These are phyloP conservation scores for Typha latifolia DNA, from an alignment of 176 grass and related monocot genomes.

Conservation along the genomic window DNA sequence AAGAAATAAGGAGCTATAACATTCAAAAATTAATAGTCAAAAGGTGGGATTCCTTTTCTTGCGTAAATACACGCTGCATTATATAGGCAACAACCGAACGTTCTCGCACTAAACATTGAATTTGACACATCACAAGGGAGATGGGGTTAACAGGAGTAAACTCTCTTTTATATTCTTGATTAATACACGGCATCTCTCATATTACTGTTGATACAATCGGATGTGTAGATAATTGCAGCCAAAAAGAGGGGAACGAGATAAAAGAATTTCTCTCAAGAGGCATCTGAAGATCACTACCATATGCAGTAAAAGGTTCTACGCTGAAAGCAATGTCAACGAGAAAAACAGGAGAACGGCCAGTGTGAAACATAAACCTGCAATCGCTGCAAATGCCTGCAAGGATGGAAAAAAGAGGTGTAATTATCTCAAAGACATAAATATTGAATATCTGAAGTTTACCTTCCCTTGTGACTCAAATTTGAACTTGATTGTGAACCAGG, in stretches of 20 bases:
- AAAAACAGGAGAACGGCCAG: constrained; percentile 62
- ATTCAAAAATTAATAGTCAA: too few species aligned
- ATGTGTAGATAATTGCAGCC: background rate
- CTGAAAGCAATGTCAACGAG: constrained; percentile 68
- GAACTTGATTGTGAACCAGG: constrained; percentile 88
- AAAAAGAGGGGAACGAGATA: background rate
- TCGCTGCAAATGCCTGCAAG: constrained; percentile 65
- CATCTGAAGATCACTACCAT: background rate
- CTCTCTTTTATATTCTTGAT: too few species aligned
- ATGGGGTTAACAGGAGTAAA: too few species aligned
- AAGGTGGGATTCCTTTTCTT: too few species aligned
- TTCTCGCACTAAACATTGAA: background rate
- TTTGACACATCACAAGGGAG: too few species aligned
- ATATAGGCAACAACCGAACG: background rate
- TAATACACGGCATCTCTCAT: too few species aligned
- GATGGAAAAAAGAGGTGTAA: constrained; percentile 1
- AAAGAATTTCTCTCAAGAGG: background rate
- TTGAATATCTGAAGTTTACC: constrained; percentile 29
- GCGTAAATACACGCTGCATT: too few species aligned
- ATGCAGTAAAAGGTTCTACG: constrained; percentile 20
- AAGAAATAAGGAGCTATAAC: too few species aligned
- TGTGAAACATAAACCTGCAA: constrained; percentile 57
- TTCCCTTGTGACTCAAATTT: constrained; percentile 71
- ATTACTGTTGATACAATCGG: too few species aligned
- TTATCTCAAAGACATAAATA: background rate